Evolutionary conservation across 805 yeast species (phyloP), one percentile per base, ranked within the genome.

Genomic region (Saturnispora silvae): DNA sequence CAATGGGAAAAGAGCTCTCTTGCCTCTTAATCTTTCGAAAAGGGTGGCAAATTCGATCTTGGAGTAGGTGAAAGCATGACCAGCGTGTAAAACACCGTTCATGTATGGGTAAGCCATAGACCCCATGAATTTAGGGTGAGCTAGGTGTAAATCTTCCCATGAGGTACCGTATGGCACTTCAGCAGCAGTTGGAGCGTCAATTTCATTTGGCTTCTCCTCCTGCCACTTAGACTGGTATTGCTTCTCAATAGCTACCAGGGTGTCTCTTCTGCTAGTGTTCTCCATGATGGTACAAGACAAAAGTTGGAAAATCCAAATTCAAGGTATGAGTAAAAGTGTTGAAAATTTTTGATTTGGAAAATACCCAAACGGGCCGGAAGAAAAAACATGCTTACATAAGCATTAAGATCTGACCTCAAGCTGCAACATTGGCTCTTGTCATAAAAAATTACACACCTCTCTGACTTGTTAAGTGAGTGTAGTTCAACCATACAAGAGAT

Each of bases 51-150:
- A 92, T 60, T 92, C 98, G 36, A 77, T 89, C 64, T 92, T 92
- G 37, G 96, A 84, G 45, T 89, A 68, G 26, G 97, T 92, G 67
- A 89, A 92, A 49, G 86, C 76, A 61, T 92, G 99, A 42, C 99
- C 99, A 34, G 95, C 96, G 51, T 92, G 99, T 47, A 92, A 68
- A 35, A 83, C 92, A 67, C 99, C 99, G 61, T 92, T 92, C 96
- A 89, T 89, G 63, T 92, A 92, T 31, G 99, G 99, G 56, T 85
- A 92, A 9, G 98, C 97, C 96, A 92, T 87, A 34, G 95, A 79
- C 18, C 84, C 72, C 67, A 85, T 80, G 64, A 70, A 81, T 60
- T 92, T 92, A 40, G 97, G 97, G 59, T 80, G 69, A 52, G 76
- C 70, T 43, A 66, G 70, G 51, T 83, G 85, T 44, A 92, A 68